Evolutionary conservation across 345 rosid species (phyloP).

Genomic region (Citrus maxima): DNA sequence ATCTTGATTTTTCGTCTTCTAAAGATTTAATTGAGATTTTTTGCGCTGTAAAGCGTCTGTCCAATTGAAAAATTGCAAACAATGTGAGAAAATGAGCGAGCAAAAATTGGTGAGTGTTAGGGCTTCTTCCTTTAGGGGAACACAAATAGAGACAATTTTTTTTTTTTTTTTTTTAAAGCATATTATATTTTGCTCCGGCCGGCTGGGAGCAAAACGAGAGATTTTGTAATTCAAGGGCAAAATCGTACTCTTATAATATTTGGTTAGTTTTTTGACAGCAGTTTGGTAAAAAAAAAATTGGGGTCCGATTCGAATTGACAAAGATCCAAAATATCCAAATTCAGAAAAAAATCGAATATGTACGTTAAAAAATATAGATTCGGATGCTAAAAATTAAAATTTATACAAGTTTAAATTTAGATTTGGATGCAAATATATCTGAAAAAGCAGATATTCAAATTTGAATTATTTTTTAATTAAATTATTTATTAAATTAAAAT

Average conservation of each 20-base stretch:
- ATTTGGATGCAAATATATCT: too few species aligned
- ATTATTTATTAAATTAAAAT: too few species aligned
- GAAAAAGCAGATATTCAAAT: too few species aligned
- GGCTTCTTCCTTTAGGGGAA: neutral
- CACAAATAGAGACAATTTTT: neutral
- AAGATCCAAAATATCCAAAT: too few species aligned
- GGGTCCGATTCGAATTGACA: too few species aligned
- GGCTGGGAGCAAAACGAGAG: neutral
- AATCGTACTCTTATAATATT: neutral
- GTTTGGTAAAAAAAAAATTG: too few species aligned
- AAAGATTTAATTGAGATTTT: neutral
- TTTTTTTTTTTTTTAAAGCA: neutral
- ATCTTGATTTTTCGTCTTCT: neutral
- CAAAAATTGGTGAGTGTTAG: neutral
- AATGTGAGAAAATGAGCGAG: neutral
- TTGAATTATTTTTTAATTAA: too few species aligned
- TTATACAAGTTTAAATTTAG: rapidly evolving
- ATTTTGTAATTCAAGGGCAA: neutral
- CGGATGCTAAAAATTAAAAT: too few species aligned
- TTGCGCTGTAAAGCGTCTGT: neutral
- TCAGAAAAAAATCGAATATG: too few species aligned
- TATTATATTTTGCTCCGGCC: neutral
- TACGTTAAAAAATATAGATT: too few species aligned
- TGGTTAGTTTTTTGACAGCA: neutral
- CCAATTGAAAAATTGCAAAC: neutral